These are phyloP conservation scores for Mycosphaerella sp. DNA, from an alignment of 2,329 filamentous ascomycete species.

Conservation along the genomic window DNA sequence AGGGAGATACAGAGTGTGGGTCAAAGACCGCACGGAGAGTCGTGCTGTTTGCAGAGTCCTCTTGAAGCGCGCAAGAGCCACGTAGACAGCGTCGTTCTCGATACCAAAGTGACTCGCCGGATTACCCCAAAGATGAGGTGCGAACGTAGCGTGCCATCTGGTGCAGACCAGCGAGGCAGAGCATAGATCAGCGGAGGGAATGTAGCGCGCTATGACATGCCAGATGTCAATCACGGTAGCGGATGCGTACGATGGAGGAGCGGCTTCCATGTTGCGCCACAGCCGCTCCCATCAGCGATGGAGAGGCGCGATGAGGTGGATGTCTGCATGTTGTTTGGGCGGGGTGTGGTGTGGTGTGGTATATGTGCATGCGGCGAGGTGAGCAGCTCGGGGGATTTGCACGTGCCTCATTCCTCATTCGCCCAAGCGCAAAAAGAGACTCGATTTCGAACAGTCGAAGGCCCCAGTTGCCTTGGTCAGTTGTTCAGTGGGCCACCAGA, in stretches of 20 bases:
- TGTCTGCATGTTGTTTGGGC: too few relatives aligned
- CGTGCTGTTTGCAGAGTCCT: constrained; percentile 51
- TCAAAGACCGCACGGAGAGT: constrained; percentile 48
- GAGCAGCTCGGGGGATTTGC: too few relatives aligned
- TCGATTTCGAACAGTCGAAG: too few relatives aligned
- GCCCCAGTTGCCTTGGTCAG: too few relatives aligned
- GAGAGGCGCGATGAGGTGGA: too few relatives aligned
- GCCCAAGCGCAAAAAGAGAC: too few relatives aligned
- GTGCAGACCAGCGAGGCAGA: constrained; percentile 51
- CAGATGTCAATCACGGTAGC: constrained; percentile 52
- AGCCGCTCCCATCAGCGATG: too few relatives aligned
- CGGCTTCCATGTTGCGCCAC: constrained; percentile 46
- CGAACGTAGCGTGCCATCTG: constrained; percentile 54
- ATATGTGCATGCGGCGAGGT: too few relatives aligned
- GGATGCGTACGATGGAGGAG: constrained; percentile 55
- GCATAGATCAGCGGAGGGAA: constrained; percentile 52
- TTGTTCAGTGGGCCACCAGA: too few relatives aligned
- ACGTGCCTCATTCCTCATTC: too few relatives aligned
- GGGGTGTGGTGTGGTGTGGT: too few relatives aligned
- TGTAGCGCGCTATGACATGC: constrained; percentile 51
- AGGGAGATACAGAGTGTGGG: constrained; percentile 57
- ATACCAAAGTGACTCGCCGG: constrained; percentile 57
- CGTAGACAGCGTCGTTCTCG: constrained; percentile 56
- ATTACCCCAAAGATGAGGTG: constrained; percentile 56
- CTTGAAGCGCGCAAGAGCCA: constrained; percentile 55